Base-by-base conservation (phyloP, 257 asterid genomes). In the Forsythia viridissima region DNA sequence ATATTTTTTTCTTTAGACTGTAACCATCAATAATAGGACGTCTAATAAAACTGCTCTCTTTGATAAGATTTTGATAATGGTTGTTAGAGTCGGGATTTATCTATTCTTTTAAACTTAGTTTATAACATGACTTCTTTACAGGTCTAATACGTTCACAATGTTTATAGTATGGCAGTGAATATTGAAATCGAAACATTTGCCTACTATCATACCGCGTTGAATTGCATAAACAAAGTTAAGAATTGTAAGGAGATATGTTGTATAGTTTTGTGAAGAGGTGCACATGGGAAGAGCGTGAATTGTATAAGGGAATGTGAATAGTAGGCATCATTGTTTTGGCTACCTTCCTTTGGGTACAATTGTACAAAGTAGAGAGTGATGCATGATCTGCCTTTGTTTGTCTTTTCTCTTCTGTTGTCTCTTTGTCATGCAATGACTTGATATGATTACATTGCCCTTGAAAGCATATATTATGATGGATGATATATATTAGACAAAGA, bases 281-380 rank as follows among this genome's bases (percentile, higher is more conserved):
- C 91, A 87, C 92, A 88, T 91, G 94, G 87, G 82, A 76, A 81
- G 74, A 86, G 82, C 84, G 81, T 83, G 92, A 85, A 76, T 21
- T 74, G 46, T 77, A 71, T 86, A 48, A 39, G 74, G 76, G 77
- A 89, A 87, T 85, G 90, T 89, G 92, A 89, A 71, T 3, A 40
- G 87, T 85, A 82, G 87, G 80, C 69, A 77, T 86, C 87, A 76
- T 43, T 81, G 80, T 84, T 78, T 81, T 79, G 84, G 71, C 18
- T 59, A 38, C 15, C 75, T 46, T 70, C 68, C 30, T 40, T 59
- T 37, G 61, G 40, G 76, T 44, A 77, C 34, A 30, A 30, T 30
- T 30, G 34, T 30, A 30, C 61, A 78, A 78, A 76, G 68, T 68
- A 71, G 80, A 82, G 69, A 76, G 87, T 82, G 89, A 85, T 79